A percentile compares a stretch with the other conserved stretches of the same genome.
Evolutionary conservation across 2,329 filamentous ascomycete genomes (phyloP).

Genomic region (Cercospora zeina): DNA sequence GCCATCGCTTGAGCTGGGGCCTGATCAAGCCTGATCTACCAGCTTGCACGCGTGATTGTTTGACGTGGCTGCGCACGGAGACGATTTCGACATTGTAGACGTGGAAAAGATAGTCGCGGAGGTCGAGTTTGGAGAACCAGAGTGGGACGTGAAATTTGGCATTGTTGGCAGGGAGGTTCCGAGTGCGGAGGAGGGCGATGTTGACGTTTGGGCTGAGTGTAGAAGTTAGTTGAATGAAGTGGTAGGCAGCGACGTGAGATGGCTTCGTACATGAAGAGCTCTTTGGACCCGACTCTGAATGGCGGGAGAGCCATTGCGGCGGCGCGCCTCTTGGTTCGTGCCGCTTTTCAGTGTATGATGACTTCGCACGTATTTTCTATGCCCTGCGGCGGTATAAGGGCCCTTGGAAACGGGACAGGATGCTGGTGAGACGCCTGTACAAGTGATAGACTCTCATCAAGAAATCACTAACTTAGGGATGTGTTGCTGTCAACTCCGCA

Average conservation of each 20-base stretch:
- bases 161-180: constrained; percentile 71
- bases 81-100: constrained; percentile 74
- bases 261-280: constrained; percentile 41
- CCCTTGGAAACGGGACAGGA: background rate
- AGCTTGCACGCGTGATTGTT: constrained; percentile 64
- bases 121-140: constrained; percentile 91
- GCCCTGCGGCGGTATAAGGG: background rate
- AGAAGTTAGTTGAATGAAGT: constrained; percentile 13
- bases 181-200: constrained; percentile 74
- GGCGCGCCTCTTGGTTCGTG: background rate
- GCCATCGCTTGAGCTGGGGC: constrained; percentile 54
- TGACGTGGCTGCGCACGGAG: constrained; percentile 76
- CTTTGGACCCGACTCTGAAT: constrained; percentile 40
- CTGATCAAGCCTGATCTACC: constrained; percentile 40
- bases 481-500: constrained; percentile 1
- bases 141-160: constrained; percentile 90
- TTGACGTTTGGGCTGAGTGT: constrained; percentile 71
- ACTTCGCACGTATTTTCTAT: background rate
- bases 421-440: background rate
- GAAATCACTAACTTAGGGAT: background rate
- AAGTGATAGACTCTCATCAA: background rate
- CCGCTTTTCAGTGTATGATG: background rate
- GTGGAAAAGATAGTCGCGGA: constrained; percentile 91
- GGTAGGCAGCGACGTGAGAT: background rate
- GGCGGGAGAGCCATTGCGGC: constrained; percentile 24